These are phyloP conservation scores for Penicillium argentinense DNA, from an alignment of 495 filamentous ascomycete species.

Conservation along the genomic window DNA sequence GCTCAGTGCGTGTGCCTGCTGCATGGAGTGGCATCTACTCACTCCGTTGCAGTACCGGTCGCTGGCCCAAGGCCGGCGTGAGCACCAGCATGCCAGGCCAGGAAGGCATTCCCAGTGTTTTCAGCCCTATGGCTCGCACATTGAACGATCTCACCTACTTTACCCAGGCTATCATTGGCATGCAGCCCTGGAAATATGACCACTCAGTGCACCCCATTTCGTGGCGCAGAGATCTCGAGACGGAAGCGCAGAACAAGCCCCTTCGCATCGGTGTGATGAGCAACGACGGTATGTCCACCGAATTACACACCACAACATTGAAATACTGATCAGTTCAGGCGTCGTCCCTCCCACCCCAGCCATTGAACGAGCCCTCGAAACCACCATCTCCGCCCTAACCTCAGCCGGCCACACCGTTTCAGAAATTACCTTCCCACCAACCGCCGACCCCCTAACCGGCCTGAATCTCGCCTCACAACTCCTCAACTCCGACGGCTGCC, in stretches of 20 bases:
- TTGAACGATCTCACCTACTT: slow-evolving; percentile 85
- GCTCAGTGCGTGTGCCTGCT: slow-evolving; percentile 84
- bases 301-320: neutral
- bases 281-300: slow-evolving; percentile 59
- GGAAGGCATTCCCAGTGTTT: slow-evolving; percentile 86
- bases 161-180: slow-evolving; percentile 70
- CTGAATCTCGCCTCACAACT: slow-evolving; percentile 80
- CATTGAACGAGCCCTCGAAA: slow-evolving; percentile 73
- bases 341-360: slow-evolving; percentile 88
- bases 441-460: slow-evolving; percentile 64
- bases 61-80: slow-evolving; percentile 88
- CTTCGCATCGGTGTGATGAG: slow-evolving; percentile 76
- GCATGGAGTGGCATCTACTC: slow-evolving; percentile 91
- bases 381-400: slow-evolving; percentile 64
- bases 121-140: slow-evolving; percentile 91
- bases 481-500: slow-evolving; percentile 83
- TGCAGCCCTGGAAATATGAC: slow-evolving; percentile 94
- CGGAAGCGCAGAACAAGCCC: slow-evolving; percentile 57
- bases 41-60: slow-evolving; percentile 87
- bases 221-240: slow-evolving; percentile 66
- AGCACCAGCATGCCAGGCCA: slow-evolving; percentile 91
- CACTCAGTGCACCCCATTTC: slow-evolving; percentile 78
- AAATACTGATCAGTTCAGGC: slow-evolving; percentile 26
- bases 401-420: slow-evolving; percentile 74
- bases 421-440: slow-evolving; percentile 65